These are phyloP conservation scores for Sideroxylon spinosum DNA, from an alignment of 179 eudicot genomes.

Conservation along the genomic window DNA sequence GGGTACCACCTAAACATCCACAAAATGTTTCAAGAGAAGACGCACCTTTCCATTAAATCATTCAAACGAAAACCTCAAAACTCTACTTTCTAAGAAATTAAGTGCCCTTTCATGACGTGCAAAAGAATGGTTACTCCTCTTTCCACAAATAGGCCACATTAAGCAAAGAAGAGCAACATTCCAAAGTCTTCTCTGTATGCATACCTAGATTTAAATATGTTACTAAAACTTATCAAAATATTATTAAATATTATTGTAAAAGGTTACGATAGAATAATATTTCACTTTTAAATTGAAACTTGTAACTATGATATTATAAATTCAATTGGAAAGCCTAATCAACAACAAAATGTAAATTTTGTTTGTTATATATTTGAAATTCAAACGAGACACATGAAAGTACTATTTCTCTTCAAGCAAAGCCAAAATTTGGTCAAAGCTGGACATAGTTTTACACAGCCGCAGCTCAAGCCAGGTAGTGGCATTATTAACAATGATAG, in stretches of 20 bases:
- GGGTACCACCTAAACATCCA: too few species aligned
- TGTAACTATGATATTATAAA: not conserved
- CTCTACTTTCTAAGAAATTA: too few species aligned
- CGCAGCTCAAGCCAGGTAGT: not conserved
- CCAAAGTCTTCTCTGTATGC: too few species aligned
- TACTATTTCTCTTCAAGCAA: conserved; percentile 5
- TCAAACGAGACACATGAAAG: not conserved
- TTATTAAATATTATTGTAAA: not conserved
- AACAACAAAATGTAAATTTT: not conserved
- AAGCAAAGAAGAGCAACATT: too few species aligned
- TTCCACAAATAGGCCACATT: too few species aligned
- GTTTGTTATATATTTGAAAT: not conserved
- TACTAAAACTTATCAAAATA: too few species aligned
- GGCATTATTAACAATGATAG: not conserved
- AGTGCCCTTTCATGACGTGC: too few species aligned
- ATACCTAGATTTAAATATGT: too few species aligned
- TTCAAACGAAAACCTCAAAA: too few species aligned
- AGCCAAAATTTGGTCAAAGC: not conserved
- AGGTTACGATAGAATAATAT: not conserved
- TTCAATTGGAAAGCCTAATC: not conserved
- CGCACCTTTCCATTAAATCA: too few species aligned
- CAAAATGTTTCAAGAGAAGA: too few species aligned
- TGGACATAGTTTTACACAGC: not conserved
- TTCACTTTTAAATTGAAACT: not conserved
- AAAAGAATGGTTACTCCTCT: too few species aligned